Evolutionary conservation across 306 rosid species (phyloP), one percentile per base, ranked within the genome.

Genomic region (Ochetophila trinervis): DNA sequence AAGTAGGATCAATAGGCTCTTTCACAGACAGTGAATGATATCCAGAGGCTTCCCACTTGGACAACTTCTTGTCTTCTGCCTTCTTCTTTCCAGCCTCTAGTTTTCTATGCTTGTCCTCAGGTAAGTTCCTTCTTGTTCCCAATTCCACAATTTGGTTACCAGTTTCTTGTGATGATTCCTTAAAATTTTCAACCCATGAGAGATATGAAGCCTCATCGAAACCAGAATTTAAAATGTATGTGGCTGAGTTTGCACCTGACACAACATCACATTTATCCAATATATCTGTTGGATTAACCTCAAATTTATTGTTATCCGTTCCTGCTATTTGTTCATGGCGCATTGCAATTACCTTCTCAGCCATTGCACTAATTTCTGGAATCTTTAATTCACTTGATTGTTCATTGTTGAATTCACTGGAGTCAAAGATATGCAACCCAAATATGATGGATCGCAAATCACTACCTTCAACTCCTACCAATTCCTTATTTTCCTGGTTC

Each of bases 121-220:
- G 78, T 62, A 56, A 68, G 40, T 71, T 57, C 64, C 74, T 83
- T 76, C 80, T 77, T 37, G 69, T 69, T 77, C 80, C 82, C 57
- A 69, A 57, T 63, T 82, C 88, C 62, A 52, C 16, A 37, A 69
- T 57, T 62, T 84, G 72, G 45, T 85, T 70, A 40, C 68, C 67
- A 67, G 70, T 76, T 71, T 76, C 73, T 74, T 78, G 81, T 54
- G 94, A 69, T 58, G 81, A 75, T 72, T 93, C 90, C 86, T 87
- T 87, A 68, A 93, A 82, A 22, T 87, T 89, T 77, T 87, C 86
- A 63, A 93, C 78, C 98, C 98, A 93, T 22, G 97, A 82, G 52
- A 81, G 82, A 84, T 93, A 93, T 18, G 87, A 89, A 55, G 74
- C 91, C 77, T 87, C 96, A 60, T 87, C 97, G 62, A 86, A 79